Conservation (phyloP, 441 rosid species). For the Gossypium davidsonii region DNA sequence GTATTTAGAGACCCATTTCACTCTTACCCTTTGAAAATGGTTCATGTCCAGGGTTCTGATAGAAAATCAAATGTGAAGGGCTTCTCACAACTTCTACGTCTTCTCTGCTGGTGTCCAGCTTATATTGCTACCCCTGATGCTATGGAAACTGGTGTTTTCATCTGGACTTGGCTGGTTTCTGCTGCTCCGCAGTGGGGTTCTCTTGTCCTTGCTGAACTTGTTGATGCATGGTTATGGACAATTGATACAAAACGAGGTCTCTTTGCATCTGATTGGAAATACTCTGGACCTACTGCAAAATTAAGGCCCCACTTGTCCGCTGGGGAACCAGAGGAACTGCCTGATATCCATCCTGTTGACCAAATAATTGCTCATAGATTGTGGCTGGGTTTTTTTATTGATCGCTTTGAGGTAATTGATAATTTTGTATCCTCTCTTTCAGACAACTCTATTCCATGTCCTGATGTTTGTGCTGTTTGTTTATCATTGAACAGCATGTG, state of each 20-base stretch:
- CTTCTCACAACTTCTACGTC: slow-evolving; percentile 84
- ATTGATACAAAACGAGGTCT: slow-evolving; percentile 94
- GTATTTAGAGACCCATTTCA: neutral
- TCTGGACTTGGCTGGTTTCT: slow-evolving; percentile 99
- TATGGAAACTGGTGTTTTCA: slow-evolving; percentile 95
- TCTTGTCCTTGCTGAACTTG: slow-evolving; percentile 94
- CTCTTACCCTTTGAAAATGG: slow-evolving; percentile 14
- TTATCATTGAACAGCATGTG: neutral
- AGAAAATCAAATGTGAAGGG: slow-evolving; percentile 79
- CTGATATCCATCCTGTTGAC: slow-evolving; percentile 75
- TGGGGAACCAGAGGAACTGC: slow-evolving; percentile 79
- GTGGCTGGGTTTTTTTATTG: slow-evolving; percentile 94
- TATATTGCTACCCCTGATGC: slow-evolving; percentile 90
- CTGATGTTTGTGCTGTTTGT: neutral
- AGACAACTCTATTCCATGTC: neutral
- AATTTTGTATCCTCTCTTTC: neutral
- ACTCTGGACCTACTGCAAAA: slow-evolving; percentile 89
- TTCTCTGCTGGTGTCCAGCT: slow-evolving; percentile 99
- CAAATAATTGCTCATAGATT: slow-evolving; percentile 94
- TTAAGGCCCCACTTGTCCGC: slow-evolving; percentile 91
- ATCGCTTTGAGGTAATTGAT: slow-evolving; percentile 80
- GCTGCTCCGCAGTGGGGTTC: slow-evolving; percentile 93
- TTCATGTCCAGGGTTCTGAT: slow-evolving; percentile 50
- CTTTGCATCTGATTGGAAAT: slow-evolving; percentile 78
- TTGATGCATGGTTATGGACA: slow-evolving; percentile 99